Conservation (phyloP, 2,329 filamentous ascomycete species). For the Huntiella moniliformis region DNA sequence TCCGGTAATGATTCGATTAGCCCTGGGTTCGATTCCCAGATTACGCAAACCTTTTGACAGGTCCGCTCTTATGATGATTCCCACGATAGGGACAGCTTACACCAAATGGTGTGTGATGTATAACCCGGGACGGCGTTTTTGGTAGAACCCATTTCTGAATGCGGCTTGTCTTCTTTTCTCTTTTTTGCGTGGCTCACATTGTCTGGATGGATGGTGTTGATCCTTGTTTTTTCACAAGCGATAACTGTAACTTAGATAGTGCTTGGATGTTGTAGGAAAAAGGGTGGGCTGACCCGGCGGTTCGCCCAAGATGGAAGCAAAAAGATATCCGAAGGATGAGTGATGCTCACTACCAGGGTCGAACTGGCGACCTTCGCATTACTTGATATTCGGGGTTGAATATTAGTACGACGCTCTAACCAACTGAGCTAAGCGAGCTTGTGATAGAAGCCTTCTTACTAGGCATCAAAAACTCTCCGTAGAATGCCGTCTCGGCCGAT, state of each 20-base stretch:
- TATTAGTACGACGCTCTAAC: conserved; percentile 10
- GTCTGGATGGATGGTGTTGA: not conserved
- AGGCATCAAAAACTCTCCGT: too few relatives aligned
- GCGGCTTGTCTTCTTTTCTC: conserved; percentile 3
- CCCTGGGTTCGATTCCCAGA: conserved; percentile 12
- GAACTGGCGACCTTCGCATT: conserved; percentile 11
- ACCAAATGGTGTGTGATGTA: conserved; percentile 10
- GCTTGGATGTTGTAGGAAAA: too few relatives aligned
- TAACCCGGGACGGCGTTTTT: conserved; percentile 9
- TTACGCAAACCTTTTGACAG: conserved; percentile 7
- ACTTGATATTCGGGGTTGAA: conserved; percentile 3
- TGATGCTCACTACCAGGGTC: conserved; percentile 10
- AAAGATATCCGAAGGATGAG: not conserved
- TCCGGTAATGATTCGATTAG: conserved; percentile 12
- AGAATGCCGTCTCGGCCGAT: too few relatives aligned
- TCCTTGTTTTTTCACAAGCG: not conserved
- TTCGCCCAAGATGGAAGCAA: not conserved
- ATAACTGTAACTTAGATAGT: too few relatives aligned
- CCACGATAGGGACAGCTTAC: conserved; percentile 12
- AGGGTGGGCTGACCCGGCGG: not conserved
- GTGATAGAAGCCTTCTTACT: not conserved
- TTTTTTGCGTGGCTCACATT: not conserved
- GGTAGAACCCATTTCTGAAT: conserved; percentile 10
- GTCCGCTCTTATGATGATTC: conserved; percentile 8
- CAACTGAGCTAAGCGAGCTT: conserved; percentile 9